A percentile compares a stretch with the other conserved stretches of the same genome.
Conservation (phyloP, 768 basidiomycete genomes). For the Neoboletus subvelutipes region DNA sequence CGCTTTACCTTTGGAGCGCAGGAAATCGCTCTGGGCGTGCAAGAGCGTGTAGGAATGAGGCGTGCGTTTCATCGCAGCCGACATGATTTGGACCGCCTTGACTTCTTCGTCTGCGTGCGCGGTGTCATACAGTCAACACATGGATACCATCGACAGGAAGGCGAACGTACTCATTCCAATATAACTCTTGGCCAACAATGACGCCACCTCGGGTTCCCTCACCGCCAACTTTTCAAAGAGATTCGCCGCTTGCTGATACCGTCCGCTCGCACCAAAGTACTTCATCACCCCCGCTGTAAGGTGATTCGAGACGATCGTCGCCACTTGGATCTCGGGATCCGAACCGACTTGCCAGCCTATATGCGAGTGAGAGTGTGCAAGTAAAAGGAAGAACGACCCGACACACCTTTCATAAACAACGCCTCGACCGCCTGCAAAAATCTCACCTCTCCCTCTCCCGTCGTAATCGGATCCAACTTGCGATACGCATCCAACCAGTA, state of each 20-base stretch:
- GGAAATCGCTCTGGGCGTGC: conserved; percentile 92
- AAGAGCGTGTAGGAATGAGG: conserved; percentile 93
- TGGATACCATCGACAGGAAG: background rate
- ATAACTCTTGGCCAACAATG: conserved; percentile 84
- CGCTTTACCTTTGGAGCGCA: conserved; percentile 77
- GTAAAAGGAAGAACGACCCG: background rate
- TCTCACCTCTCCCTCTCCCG: conserved; percentile 81
- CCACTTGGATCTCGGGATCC: conserved; percentile 98
- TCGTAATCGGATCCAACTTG: conserved; percentile 92
- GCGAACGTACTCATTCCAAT: conserved; percentile 89
- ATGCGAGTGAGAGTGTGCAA: background rate
- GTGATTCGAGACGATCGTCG: conserved; percentile 94
- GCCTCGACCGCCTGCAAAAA: conserved; percentile 91
- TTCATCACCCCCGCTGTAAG: conserved; percentile 93
- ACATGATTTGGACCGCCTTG: conserved; percentile 94
- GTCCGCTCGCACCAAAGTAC: conserved; percentile 91
- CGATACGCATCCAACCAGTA: conserved; percentile 92
- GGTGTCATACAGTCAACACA: background rate
- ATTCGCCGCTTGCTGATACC: conserved; percentile 86
- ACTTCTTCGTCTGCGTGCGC: conserved; percentile 85
- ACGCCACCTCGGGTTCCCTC: conserved; percentile 88
- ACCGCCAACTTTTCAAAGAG: conserved; percentile 87
- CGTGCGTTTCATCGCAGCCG: conserved; percentile 75
- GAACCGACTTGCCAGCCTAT: conserved; percentile 98
- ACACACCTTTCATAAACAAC: conserved; percentile 78